These are phyloP conservation scores for Puya raimondii DNA, from an alignment of 176 grass and related monocot species.

Conservation along the genomic window DNA sequence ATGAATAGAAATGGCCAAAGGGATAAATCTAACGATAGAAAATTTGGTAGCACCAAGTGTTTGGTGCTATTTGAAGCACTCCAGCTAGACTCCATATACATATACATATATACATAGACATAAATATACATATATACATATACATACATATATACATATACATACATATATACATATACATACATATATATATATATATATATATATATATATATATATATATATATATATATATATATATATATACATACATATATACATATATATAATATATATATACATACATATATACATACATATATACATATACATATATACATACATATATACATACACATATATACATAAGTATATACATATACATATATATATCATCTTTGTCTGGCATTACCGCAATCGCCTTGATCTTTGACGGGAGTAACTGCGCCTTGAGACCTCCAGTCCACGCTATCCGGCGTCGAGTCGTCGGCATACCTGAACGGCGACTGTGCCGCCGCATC, in stretches of 20 bases:
- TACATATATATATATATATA: no score
- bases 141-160: background rate
- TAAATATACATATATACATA: no score
- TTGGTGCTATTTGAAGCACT: background rate
- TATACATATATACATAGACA: background rate
- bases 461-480: background rate
- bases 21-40: no score
- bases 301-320: background rate
- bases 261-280: background rate
- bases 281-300: background rate
- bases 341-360: no score
- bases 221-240: background rate
- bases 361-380: no score
- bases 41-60: background rate
- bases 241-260: background rate
- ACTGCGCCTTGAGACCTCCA: slow-evolving; percentile 12
- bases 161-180: background rate
- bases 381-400: slow-evolving; percentile 1
- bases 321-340: no score
- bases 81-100: background rate
- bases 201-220: no score
- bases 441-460: background rate
- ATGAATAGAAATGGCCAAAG: no score
- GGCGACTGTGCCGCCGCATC: background rate
- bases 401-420: slow-evolving; percentile 12